Evolutionary conservation across 2,329 filamentous ascomycete genomes (phyloP).

Genomic region (Cadophora malorum): DNA sequence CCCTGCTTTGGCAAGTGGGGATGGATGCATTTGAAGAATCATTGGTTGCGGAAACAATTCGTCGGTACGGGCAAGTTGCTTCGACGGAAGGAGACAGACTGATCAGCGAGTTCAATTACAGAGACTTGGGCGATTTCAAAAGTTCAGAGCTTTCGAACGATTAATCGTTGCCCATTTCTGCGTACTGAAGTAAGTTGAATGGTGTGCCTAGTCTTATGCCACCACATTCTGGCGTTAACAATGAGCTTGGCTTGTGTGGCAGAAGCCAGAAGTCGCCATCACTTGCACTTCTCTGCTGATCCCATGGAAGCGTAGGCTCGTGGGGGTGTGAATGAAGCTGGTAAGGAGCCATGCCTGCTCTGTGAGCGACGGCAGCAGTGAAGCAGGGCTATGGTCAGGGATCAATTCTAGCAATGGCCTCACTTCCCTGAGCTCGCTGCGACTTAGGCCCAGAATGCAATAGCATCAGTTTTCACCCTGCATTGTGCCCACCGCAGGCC

Average conservation of each 20-base stretch:
- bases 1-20: not conserved
- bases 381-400: slow-evolving; percentile 6
- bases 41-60: not conserved
- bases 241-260: not conserved
- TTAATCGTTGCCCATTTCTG: not conserved
- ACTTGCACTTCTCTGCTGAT: not conserved
- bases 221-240: not conserved
- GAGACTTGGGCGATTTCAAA: not conserved
- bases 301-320: not conserved
- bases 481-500: not conserved
- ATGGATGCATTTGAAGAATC: not conserved
- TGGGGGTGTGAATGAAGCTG: not conserved
- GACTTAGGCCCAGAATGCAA: not conserved
- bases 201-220: not conserved
- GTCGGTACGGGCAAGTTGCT: not conserved
- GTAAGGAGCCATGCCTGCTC: not conserved
- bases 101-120: not conserved
- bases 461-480: slow-evolving; percentile 9
- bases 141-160: not conserved
- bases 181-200: not conserved
- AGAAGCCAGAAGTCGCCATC: not conserved
- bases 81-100: not conserved
- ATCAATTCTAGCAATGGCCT: not conserved
- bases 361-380: not conserved
- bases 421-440: not conserved